Conservation (phyloP, 345 rosid genomes). For the Excoecaria agallocha region DNA sequence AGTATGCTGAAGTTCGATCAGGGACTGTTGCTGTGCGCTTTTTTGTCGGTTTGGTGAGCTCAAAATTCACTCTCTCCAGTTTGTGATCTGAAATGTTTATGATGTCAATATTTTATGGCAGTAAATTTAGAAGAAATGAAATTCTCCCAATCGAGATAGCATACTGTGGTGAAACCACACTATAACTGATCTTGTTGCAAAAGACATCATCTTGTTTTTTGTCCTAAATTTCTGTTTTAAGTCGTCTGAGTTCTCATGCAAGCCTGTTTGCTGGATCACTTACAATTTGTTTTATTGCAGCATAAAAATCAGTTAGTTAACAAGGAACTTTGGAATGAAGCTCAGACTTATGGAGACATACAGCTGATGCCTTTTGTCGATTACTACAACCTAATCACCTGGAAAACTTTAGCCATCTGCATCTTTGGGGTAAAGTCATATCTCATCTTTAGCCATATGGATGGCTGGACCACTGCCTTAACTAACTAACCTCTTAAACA, state of each 20-base stretch:
- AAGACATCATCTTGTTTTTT: background rate
- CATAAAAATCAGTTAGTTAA: slow-evolving; percentile 90
- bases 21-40: slow-evolving; percentile 87
- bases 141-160: background rate
- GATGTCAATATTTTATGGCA: background rate
- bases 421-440: slow-evolving; percentile 75
- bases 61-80: background rate
- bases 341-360: slow-evolving; percentile 73
- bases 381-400: slow-evolving; percentile 91
- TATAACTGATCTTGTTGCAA: background rate
- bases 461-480: background rate
- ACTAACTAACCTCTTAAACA: slow-evolving; percentile 28
- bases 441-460: background rate
- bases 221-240: background rate
- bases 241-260: background rate
- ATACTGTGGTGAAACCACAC: background rate
- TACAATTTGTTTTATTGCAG: slow-evolving; percentile 46
- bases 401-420: slow-evolving; percentile 97
- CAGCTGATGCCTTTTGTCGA: slow-evolving; percentile 98
- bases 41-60: slow-evolving; percentile 95
- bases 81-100: background rate
- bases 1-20: slow-evolving; percentile 67
- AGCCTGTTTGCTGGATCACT: slow-evolving; percentile 18
- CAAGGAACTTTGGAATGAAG: slow-evolving; percentile 92
- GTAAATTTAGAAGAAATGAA: background rate